Conservation (phyloP, 1,284 basidiomycete species). For the Cutaneotrichosporon sp. region DNA sequence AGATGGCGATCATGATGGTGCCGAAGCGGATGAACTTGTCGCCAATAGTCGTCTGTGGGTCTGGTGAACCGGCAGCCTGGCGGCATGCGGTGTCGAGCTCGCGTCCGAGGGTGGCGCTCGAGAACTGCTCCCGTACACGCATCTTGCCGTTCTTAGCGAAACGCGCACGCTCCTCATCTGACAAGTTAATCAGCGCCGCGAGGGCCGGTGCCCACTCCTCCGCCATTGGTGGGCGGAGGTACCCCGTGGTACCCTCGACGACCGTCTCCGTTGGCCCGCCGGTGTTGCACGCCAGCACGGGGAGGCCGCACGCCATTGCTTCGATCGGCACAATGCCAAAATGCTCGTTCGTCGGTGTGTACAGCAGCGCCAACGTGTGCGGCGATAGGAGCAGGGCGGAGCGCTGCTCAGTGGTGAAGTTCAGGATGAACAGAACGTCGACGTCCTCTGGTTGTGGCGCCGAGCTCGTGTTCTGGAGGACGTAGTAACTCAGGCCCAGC, state of each 20-base stretch:
- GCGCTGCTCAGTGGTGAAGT: slow-evolving; percentile 77
- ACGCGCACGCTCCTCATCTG: slow-evolving; percentile 55
- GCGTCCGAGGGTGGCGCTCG: slow-evolving; percentile 65
- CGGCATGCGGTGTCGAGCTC: slow-evolving; percentile 65
- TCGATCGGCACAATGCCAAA: slow-evolving; percentile 97
- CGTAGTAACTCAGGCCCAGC: slow-evolving; percentile 59
- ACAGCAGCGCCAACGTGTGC: slow-evolving; percentile 71
- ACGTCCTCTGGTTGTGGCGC: slow-evolving; percentile 54
- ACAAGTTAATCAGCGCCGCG: slow-evolving; percentile 61
- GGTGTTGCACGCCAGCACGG: slow-evolving; percentile 81
- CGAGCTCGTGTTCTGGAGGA: slow-evolving; percentile 51
- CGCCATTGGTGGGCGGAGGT: slow-evolving; percentile 62
- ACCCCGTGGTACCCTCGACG: slow-evolving; percentile 65
- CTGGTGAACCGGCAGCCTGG: slow-evolving; percentile 53
- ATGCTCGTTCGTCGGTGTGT: slow-evolving; percentile 94
- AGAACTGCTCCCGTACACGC: slow-evolving; percentile 63
- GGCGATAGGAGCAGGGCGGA: slow-evolving; percentile 68
- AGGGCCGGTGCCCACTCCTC: slow-evolving; percentile 70
- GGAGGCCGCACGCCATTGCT: slow-evolving; percentile 87
- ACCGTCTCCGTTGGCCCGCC: slow-evolving; percentile 93
- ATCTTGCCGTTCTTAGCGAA: slow-evolving; percentile 61
- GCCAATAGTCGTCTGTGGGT: slow-evolving; percentile 38
- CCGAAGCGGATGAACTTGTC: slow-evolving; percentile 37
- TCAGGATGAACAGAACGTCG: slow-evolving; percentile 77
- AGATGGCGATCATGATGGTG: slow-evolving; percentile 18